Evolutionary conservation across 1,284 basidiomycete genomes (phyloP).

Genomic region (Tylopilus sp.): DNA sequence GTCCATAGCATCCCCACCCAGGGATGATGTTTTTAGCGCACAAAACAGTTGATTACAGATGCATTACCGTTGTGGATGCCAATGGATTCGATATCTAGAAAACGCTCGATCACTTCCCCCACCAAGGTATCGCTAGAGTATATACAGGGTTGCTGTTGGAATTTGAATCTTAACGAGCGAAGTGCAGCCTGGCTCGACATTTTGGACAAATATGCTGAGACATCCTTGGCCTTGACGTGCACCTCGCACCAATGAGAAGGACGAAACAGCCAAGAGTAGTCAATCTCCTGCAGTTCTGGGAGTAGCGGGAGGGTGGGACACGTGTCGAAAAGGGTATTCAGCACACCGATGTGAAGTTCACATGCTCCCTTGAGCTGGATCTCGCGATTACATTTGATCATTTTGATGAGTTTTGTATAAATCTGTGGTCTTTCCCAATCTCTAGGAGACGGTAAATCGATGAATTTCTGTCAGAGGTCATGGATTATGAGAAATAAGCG

Average conservation of each 20-base stretch:
- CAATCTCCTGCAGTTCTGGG: neutral
- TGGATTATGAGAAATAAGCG: neutral
- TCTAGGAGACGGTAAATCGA: neutral
- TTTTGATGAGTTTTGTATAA: neutral
- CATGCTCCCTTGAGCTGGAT: neutral
- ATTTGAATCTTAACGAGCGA: neutral
- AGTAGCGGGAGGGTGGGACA: neutral
- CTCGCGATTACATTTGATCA: neutral
- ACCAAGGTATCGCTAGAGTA: neutral
- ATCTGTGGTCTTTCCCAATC: slow-evolving; percentile 2
- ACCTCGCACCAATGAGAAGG: neutral
- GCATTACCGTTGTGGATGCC: neutral
- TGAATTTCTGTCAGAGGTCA: neutral
- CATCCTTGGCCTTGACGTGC: neutral
- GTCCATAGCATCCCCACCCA: neutral
- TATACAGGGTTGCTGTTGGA: neutral
- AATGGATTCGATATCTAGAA: neutral
- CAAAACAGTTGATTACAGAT: neutral
- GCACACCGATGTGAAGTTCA: neutral
- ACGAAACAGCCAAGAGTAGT: neutral
- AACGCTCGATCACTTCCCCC: neutral
- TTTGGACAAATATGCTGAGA: neutral
- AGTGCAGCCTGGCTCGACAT: neutral
- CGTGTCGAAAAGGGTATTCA: neutral
- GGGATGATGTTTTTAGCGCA: neutral